Conservation (phyloP, 345 rosid species). For the Gossypium stocksii region DNA sequence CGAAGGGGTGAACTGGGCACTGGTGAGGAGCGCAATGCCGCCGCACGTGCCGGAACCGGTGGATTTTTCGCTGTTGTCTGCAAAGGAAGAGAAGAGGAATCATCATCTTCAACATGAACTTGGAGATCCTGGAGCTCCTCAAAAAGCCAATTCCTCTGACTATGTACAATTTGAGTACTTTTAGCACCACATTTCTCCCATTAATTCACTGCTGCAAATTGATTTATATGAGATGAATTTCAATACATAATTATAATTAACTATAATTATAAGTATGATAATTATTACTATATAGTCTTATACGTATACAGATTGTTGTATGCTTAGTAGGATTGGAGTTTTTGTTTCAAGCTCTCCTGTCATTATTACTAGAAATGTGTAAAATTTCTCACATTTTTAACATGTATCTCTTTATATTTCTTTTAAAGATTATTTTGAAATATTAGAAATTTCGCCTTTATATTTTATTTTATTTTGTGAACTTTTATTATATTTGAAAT, state of each 20-base stretch:
- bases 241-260: background rate
- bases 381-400: background rate
- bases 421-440: background rate
- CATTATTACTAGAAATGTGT: background rate
- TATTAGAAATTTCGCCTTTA: background rate
- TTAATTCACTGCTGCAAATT: background rate
- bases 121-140: conserved; percentile 13
- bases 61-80: conserved; percentile 51
- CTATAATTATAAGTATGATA: background rate
- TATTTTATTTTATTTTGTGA: no score
- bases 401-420: background rate
- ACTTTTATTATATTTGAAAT: no score
- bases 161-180: conserved; percentile 61
- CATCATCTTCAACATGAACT: conserved; percentile 9
- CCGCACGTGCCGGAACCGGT: conserved; percentile 79
- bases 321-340: background rate
- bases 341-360: background rate
- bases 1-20: conserved; percentile 89
- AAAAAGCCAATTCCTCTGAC: conserved; percentile 22
- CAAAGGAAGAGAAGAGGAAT: conserved; percentile 37
- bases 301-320: background rate
- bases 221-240: background rate
- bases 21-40: conserved; percentile 76
- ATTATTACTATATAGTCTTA: background rate
- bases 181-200: conserved; percentile 20